phyloP scores from a whole-genome alignment of 176 grass and related monocot species.

The Oryza brachyantha region DNA sequence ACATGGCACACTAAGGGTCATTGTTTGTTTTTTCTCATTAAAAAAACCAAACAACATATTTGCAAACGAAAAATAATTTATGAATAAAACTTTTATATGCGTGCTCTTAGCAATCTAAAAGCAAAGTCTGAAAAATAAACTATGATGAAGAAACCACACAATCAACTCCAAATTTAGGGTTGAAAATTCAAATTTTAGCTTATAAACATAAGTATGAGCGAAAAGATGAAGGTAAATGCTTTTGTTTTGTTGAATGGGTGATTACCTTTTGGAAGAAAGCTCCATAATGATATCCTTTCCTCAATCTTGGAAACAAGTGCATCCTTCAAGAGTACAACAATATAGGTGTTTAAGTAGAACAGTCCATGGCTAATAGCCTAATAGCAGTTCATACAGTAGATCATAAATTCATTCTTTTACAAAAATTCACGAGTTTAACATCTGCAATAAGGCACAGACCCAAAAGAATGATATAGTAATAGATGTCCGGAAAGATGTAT shows the following conservation, averaged over 20 bases:
- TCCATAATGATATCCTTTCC: slow-evolving; percentile 85
- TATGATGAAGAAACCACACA: no score
- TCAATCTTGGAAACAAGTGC: slow-evolving; percentile 60
- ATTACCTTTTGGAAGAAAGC: slow-evolving; percentile 88
- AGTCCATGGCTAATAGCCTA: neutral
- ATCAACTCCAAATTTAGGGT: no score
- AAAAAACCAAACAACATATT: no score
- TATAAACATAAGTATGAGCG: no score
- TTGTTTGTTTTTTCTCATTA: no score
- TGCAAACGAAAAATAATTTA: no score
- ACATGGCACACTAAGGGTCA: slow-evolving; percentile 4
- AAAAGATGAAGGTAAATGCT: no score
- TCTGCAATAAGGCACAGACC: neutral
- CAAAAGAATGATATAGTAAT: slow-evolving; percentile 2
- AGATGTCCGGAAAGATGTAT: neutral
- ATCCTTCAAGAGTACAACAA: slow-evolving; percentile 53
- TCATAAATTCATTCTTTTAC: neutral
- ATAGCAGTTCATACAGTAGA: slow-evolving; percentile 4
- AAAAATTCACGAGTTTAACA: neutral
- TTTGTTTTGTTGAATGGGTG: neutral
- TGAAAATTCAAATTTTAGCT: no score
- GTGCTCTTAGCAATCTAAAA: no score
- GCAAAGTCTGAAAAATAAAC: no score
- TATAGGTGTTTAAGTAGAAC: slow-evolving; percentile 21
- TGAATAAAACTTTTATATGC: no score